Evolutionary conservation across 2,329 filamentous ascomycete species (phyloP).

Genomic region (Botrytis deweyae): DNA sequence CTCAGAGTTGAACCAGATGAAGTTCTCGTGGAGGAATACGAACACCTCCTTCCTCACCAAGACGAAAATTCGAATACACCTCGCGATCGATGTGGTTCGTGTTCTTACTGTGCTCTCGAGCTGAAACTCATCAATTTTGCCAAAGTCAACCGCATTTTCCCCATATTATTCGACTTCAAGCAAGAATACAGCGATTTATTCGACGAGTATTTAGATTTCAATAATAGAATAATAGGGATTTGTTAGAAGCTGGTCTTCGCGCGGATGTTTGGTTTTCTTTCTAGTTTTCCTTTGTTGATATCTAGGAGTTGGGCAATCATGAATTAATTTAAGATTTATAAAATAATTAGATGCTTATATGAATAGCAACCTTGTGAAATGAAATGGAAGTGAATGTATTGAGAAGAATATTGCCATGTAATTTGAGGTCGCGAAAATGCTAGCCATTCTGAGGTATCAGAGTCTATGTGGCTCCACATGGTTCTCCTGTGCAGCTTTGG

Average conservation of each 20-base stretch:
- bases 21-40: background rate
- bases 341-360: background rate
- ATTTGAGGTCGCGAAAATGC: background rate
- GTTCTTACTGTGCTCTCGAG: background rate
- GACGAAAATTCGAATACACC: background rate
- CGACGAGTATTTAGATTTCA: background rate
- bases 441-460: background rate
- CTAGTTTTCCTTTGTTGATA: background rate
- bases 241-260: background rate
- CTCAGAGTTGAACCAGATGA: background rate
- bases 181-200: background rate
- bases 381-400: background rate
- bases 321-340: background rate
- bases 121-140: background rate
- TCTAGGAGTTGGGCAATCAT: background rate
- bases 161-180: background rate
- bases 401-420: background rate
- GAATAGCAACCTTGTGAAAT: background rate
- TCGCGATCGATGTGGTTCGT: background rate
- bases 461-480: background rate
- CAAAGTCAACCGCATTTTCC: background rate
- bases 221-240: background rate
- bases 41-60: background rate
- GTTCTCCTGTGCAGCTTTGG: background rate
- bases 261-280: background rate